Base-by-base conservation (phyloP, 1,139 yeast species). In the Suhomyces maxii region DNA sequence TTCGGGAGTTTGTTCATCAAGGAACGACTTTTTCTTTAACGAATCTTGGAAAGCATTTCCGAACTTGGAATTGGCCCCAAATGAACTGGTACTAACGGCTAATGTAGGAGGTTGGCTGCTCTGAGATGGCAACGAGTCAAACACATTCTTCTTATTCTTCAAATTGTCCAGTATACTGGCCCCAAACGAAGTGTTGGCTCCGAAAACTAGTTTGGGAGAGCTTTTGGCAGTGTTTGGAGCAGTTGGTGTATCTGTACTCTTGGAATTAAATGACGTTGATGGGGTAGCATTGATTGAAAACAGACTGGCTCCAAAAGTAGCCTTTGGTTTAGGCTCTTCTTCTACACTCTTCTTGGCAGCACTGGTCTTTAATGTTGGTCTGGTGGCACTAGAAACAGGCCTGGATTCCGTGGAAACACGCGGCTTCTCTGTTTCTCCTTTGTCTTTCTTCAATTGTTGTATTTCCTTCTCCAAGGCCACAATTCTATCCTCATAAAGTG, bases 31-130 rank as follows among this genome's bases (percentile, higher is more conserved):
- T 54, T 79, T 79, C 37, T 64, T 65, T 30, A 76, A 52, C 2
- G 82, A 74, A 13, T 67, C 63, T 53, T 77, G 75, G 58, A 83
- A 81, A 1, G 86, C 86, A 55, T 80, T 77, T 2, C 82, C 80
- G 55, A 83, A 80, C 32, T 75, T 72, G 30, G 88, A 75, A 11
- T 79, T 79, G 34, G 84, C 69, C 0, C 90, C 89, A 65, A 85
- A 85, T 2, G 67, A 43, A 34, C 51, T 41, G 37, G 45, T 36
- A 26, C 40, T 39, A 7, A 7, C 34, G 18, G 39, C 40, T 23
- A 32, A 28, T 38, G 39, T 35, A 26, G 45, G 7, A 23, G 46
- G 50, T 8, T 23, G 39, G 7, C 35, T 44, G 25, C 54, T 25
- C 14, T 59, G 47, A 31, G 61, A 46, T 32, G 59, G 54, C 12